Conservation (phyloP, 1,139 yeast genomes). For the Kluyveromyces sp. region DNA sequence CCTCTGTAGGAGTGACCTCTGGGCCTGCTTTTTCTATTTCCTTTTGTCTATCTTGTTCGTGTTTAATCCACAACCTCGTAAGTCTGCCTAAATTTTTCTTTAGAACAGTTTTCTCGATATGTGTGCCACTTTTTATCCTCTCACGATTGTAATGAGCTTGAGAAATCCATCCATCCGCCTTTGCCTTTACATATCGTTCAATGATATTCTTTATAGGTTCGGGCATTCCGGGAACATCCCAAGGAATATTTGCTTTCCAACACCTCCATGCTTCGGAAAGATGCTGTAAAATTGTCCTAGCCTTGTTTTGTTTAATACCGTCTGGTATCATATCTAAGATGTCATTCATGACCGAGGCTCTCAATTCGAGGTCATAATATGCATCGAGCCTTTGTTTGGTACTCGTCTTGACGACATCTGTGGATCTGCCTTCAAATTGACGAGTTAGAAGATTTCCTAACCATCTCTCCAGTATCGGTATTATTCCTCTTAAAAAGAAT, state of each 20-base stretch:
- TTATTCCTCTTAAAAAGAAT: constrained; percentile 84
- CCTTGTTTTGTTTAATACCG: constrained; percentile 79
- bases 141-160: constrained; percentile 92
- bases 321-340: constrained; percentile 96
- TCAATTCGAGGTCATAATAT: constrained; percentile 82
- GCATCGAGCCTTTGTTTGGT: constrained; percentile 95
- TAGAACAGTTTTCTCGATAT: constrained; percentile 90
- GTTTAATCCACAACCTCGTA: constrained; percentile 85
- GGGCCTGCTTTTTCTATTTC: constrained; percentile 84
- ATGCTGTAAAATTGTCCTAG: constrained; percentile 85
- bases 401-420: constrained; percentile 86
- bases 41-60: constrained; percentile 84
- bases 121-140: constrained; percentile 76
- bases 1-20: constrained; percentile 76
- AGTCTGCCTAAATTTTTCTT: constrained; percentile 87
- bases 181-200: constrained; percentile 82
- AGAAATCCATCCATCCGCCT: constrained; percentile 95
- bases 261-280: constrained; percentile 98
- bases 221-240: constrained; percentile 97
- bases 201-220: constrained; percentile 82
- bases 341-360: constrained; percentile 94
- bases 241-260: constrained; percentile 97
- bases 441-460: constrained; percentile 83
- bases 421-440: constrained; percentile 93
- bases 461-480: constrained; percentile 92